phyloP scores from a whole-genome alignment of 148 eudicot species.

The Bassia scoparia region DNA sequence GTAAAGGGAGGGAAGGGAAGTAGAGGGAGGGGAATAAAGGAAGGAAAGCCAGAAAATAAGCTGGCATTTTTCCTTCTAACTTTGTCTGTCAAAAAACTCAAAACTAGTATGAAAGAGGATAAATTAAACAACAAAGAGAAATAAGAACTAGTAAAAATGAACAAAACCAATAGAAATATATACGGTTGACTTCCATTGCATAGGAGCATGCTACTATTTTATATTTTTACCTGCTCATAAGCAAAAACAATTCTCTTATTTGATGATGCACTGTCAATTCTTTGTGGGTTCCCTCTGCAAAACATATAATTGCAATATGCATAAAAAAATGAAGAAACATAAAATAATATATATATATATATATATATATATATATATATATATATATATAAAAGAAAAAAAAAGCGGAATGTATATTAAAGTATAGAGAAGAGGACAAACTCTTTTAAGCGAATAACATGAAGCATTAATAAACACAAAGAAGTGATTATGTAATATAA shows the following conservation, averaged over 20 bases:
- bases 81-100: neutral
- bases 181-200: neutral
- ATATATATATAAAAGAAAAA: neutral
- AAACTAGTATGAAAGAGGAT: too few relatives aligned
- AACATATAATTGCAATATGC: constrained; percentile 14
- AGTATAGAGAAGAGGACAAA: neutral
- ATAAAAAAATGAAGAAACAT: neutral
- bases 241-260: constrained; percentile 84
- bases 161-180: neutral
- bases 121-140: neutral
- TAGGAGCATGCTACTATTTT: neutral
- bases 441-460: neutral
- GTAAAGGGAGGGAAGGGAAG: too few relatives aligned
- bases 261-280: constrained; percentile 78
- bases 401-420: neutral
- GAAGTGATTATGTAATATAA: neutral
- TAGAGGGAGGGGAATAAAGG: too few relatives aligned
- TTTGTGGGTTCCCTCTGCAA: constrained; percentile 87
- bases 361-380: too few relatives aligned
- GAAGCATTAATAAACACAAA: neutral
- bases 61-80: neutral
- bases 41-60: too few relatives aligned
- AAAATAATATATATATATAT: too few relatives aligned
- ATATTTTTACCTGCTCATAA: constrained; percentile 76
- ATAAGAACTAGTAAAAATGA: neutral